Evolutionary conservation across 495 filamentous ascomycete genomes (phyloP).

Genomic region (Halenospora varia): DNA sequence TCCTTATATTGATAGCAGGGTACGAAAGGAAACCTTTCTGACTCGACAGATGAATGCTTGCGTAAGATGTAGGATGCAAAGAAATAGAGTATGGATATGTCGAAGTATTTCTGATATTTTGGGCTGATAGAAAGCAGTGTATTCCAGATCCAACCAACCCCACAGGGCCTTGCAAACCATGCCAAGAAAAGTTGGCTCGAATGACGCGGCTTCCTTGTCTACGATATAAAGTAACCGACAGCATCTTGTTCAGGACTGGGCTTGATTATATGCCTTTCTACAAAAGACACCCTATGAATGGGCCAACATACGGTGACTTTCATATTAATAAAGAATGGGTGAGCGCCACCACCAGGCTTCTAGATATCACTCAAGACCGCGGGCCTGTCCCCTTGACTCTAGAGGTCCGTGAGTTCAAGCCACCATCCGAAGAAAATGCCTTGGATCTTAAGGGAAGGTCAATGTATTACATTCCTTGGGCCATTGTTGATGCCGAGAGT

Average conservation of each 20-base stretch:
- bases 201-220: conserved; percentile 36
- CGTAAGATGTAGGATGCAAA: conserved; percentile 33
- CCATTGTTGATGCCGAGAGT: conserved; percentile 30
- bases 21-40: conserved; percentile 26
- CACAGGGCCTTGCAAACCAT: conserved; percentile 31
- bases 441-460: conserved; percentile 31
- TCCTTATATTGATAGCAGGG: conserved; percentile 26
- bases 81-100: conserved; percentile 28
- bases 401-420: conserved; percentile 31
- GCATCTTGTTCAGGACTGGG: conserved; percentile 32
- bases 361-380: conserved; percentile 29
- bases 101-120: background rate
- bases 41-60: conserved; percentile 33
- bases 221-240: conserved; percentile 37
- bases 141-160: conserved; percentile 32
- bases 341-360: conserved; percentile 14
- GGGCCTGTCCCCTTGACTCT: conserved; percentile 19
- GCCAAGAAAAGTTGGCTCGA: conserved; percentile 27
- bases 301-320: conserved; percentile 34
- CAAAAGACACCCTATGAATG: conserved; percentile 29
- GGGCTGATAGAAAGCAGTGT: conserved; percentile 24
- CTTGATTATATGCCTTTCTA: conserved; percentile 25
- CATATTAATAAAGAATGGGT: conserved; percentile 31
- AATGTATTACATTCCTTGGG: conserved; percentile 37
- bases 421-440: conserved; percentile 15